Base-by-base conservation (phyloP, 805 yeast genomes). In the Nakazawaea ernobii region DNA sequence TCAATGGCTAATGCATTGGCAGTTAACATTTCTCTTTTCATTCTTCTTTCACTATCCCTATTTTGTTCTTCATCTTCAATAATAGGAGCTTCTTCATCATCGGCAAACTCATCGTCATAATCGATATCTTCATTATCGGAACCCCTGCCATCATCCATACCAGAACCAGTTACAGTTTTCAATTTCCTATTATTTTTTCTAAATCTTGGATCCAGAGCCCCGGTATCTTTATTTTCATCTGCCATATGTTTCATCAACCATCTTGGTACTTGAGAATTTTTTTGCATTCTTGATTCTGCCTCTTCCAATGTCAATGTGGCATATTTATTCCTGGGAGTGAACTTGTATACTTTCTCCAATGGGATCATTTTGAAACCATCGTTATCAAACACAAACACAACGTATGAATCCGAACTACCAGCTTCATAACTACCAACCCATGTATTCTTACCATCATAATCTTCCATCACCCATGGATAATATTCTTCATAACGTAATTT, bases 381-480 rank as follows among this genome's bases (percentile, higher is more conserved):
- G 50, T 80, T 82, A 61, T 89, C 96, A 57, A 88, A 84, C 38
- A 90, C 88, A 58, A 92, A 75, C 41, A 92, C 69, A 8, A 88
- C 96, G 53, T 87, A 88, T n/a, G 86, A 73, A 54, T 89, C 97
- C 15, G 90, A 79, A 46, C 79, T 77, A 40, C 86, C 87, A 32
- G 84, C 84, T 68, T 94, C 99, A 67, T 88, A 94, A 56, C 84
- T 86, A 33, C 98, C 97, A 15, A 91, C 97, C 86, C 88, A 94
- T 0, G 95, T 92, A 61, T 94, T 92, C 51, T 79, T 76, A 40
- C 96, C 96, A 59, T 90, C 97, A 63, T 86, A 92, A 67, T 94
- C 99, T 68, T 94, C 99, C 74, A 94, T 70, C 14, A 94, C 96
- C 99, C 99, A 94, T 0, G 99, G 99, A 58, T 87, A 92, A 63